Base-by-base conservation (phyloP, 2,329 filamentous ascomycete species). In the Rhynchosporium secalis region DNA sequence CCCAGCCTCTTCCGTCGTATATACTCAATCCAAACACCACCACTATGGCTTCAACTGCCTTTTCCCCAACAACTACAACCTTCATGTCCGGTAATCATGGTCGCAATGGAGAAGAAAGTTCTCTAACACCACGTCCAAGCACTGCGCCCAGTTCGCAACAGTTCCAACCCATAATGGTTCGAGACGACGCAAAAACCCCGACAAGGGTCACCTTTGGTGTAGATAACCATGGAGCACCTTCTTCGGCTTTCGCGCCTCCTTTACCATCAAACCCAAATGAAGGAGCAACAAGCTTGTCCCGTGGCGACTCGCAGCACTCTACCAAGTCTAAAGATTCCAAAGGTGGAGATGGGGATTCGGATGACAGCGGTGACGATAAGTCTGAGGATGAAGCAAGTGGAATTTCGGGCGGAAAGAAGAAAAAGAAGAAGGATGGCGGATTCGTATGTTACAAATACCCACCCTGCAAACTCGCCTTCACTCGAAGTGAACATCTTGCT, bases 381-480 rank as follows among this genome's bases (percentile, higher is more conserved):
- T 89, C 90, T 29, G 67, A 76, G 70, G 90, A 91, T 64, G 84
- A 84, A 55, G 88, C 78, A 43, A 86, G 83, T 68, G 80, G 87
- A 28, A 83, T 83, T 61, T 85, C 82, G 10, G 86, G 89, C 72
- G 79, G 86, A 47, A 80, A 81, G n/a, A 85, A 88, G 65, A 89
- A 36, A 8, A 87, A 84, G 58, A 96, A 96, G 78, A 98, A 97
- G 76, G 92, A 92, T 0, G 92, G 97, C 75, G 86, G 92, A 51
- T 99, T 99, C 76, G 97, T 94, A 76, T 99, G 95, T 78, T 96
- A 90, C 3, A 92, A 96, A 38, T 98, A 92, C 70, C 94, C 94
- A 31, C 93, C 93, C 3, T 99, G 95, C 76, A 93, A 89, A 72
- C 76, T 99, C 62, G 97, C 92, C 76, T 99, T 99, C 74, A 98